Percentiles rank a stretch among this genome's conserved stretches.
Evolutionary conservation across 1,139 yeast species (phyloP).

Genomic region (Blastobotrys apis): DNA sequence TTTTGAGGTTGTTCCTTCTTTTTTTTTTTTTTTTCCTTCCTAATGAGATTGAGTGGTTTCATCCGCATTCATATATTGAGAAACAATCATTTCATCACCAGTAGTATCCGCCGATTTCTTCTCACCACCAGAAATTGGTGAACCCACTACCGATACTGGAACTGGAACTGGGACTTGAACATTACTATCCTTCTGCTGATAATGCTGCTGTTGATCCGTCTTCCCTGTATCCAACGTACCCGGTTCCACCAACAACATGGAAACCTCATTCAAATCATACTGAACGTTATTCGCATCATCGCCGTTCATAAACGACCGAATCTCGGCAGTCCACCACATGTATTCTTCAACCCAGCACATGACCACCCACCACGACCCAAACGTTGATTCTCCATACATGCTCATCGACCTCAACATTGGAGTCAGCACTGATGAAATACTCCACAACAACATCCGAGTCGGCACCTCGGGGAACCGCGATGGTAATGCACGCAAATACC

Average conservation of each 20-base stretch:
- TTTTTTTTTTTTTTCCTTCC: neutral
- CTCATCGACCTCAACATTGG: conserved; percentile 65
- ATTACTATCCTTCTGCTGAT: no score
- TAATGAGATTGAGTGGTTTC: neutral
- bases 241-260: no score
- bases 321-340: conserved; percentile 63
- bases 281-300: neutral
- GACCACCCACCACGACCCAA: conserved; percentile 76
- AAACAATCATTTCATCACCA: no score
- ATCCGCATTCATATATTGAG: neutral
- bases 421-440: conserved; percentile 53
- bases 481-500: conserved; percentile 45
- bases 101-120: no score
- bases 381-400: conserved; percentile 54
- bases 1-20: neutral
- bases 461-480: conserved; percentile 44
- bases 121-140: no score
- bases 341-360: conserved; percentile 77
- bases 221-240: no score
- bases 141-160: no score
- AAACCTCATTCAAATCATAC: no score
- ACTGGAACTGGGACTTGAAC: no score
- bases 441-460: conserved; percentile 54
- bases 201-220: no score
- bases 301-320: conserved; percentile 53